Evolutionary conservation across 2,329 filamentous ascomycete genomes (phyloP).

Genomic region (Penicillium sp.): DNA sequence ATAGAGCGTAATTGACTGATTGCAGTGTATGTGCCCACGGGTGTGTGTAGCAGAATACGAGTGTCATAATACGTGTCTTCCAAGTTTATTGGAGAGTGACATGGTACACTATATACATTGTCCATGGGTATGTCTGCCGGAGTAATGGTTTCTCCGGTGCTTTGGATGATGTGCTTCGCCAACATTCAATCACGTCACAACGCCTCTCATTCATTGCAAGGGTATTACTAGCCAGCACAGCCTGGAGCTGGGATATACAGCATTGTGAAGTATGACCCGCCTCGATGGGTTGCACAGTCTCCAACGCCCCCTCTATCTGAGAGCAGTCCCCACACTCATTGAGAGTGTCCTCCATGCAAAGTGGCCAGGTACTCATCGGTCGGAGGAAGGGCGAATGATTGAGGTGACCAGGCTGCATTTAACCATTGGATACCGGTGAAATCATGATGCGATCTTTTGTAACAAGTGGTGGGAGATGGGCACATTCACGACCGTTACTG

Average conservation of each 20-base stretch:
- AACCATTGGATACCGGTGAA: not conserved
- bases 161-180: constrained; percentile 20
- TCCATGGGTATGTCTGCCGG: not conserved
- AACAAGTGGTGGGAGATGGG: not conserved
- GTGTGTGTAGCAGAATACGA: not conserved
- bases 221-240: not conserved
- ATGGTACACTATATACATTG: not conserved
- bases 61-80: not conserved
- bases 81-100: not conserved
- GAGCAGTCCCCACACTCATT: not conserved
- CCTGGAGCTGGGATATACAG: not conserved
- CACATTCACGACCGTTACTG: not conserved
- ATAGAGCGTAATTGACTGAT: not conserved
- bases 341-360: not conserved
- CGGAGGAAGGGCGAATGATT: not conserved
- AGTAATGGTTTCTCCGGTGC: constrained; percentile 16
- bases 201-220: not conserved
- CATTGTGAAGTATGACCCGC: not conserved
- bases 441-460: not conserved
- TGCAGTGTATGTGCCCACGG: not conserved
- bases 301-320: no score
- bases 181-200: constrained; percentile 23
- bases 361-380: not conserved
- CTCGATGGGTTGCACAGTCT: not conserved
- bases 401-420: not conserved